Evolutionary conservation across 1,284 basidiomycete species (phyloP).

Genomic region (Ceratobasidium sp.): DNA sequence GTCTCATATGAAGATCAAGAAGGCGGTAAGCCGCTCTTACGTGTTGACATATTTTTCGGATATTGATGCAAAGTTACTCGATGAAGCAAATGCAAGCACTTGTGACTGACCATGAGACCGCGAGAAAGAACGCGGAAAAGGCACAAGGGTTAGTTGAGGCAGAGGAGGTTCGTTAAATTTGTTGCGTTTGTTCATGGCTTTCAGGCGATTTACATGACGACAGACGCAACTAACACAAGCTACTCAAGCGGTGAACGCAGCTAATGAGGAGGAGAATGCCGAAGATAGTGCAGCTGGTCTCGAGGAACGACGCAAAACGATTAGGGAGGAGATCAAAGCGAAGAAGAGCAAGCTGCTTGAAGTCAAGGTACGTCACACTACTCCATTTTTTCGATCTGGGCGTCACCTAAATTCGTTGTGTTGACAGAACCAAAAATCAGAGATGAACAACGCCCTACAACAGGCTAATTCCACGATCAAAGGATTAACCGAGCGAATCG

Average conservation of each 20-base stretch:
- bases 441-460: conserved; percentile 61
- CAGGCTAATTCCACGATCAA: conserved; percentile 39
- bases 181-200: not conserved
- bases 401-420: not conserved
- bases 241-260: conserved; percentile 46
- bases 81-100: conserved; percentile 59
- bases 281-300: conserved; percentile 63
- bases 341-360: conserved; percentile 64
- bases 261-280: conserved; percentile 19
- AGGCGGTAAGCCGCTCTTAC: conserved; percentile 62
- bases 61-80: not conserved
- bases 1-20: conserved; percentile 85
- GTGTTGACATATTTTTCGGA: not conserved
- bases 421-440: conserved; percentile 53
- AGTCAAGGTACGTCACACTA: conserved; percentile 62
- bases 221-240: conserved; percentile 55
- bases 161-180: conserved; percentile 63
- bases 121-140: conserved; percentile 55
- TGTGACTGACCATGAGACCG: conserved; percentile 60
- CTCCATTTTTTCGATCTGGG: not conserved
- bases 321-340: conserved; percentile 63
- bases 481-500: conserved; percentile 17
- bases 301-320: conserved; percentile 60
- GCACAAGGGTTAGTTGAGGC: conserved; percentile 50
- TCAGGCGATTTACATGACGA: conserved; percentile 55